Conservation (phyloP, 225 moss, liverwort and hornwort genomes). For the Sphagnum contortum region DNA sequence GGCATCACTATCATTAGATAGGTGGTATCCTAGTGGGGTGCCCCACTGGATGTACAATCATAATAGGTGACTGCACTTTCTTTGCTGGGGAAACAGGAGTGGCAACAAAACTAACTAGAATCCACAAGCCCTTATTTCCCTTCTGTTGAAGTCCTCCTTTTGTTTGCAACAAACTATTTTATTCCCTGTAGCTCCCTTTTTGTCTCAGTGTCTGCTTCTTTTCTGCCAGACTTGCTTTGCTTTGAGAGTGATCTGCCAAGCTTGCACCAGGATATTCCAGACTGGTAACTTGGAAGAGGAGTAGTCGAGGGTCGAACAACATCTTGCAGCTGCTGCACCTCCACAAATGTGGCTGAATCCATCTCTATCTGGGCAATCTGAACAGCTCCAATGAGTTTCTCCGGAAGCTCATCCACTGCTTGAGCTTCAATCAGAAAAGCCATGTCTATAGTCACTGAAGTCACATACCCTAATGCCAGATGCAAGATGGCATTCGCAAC, state of each 20-base stretch:
- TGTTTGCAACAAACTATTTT: no score
- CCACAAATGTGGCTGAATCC: slow-evolving; percentile 36
- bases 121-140: no score
- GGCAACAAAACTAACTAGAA: no score
- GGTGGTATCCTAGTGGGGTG: no score
- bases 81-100: no score
- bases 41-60: no score
- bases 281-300: slow-evolving; percentile 14
- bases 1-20: no score
- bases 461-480: slow-evolving; percentile 74
- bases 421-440: slow-evolving; percentile 81
- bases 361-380: slow-evolving; percentile 76
- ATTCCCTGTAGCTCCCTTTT: no score
- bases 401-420: slow-evolving; percentile 65
- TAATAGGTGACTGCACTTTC: no score
- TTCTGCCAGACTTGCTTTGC: not conserved
- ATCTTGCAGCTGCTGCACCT: slow-evolving; percentile 3
- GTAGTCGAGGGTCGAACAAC: not conserved
- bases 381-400: slow-evolving; percentile 66
- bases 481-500: slow-evolving; percentile 81
- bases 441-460: slow-evolving; percentile 73
- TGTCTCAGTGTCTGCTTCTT: no score
- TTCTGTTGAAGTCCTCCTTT: no score
- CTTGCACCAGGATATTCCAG: slow-evolving; percentile 46
- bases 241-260: slow-evolving; percentile 45